Evolutionary conservation across 192 early-diverging fungal species (phyloP).

Genomic region (Diversispora eburnea): DNA sequence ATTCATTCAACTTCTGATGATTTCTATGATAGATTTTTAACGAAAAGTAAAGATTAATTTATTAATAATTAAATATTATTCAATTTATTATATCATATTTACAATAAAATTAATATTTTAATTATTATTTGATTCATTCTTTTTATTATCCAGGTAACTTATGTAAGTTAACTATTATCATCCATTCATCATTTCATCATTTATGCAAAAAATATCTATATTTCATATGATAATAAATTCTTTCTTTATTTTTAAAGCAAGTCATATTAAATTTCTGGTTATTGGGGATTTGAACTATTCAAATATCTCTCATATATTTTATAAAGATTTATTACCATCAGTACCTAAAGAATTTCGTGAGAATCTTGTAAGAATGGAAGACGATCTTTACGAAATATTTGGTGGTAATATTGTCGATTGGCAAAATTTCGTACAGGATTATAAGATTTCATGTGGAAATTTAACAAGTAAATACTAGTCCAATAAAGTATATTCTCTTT

Average conservation of each 20-base stretch:
- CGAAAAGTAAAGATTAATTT: background rate
- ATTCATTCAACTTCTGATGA: background rate
- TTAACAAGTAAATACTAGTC: background rate
- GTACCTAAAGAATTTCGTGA: conserved; percentile 2
- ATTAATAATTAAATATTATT: background rate
- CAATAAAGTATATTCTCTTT: background rate
- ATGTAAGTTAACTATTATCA: too few species aligned
- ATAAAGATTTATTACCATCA: background rate
- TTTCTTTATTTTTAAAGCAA: background rate
- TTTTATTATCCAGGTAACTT: too few species aligned
- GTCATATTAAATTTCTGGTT: background rate
- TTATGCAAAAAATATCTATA: too few species aligned
- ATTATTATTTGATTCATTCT: too few species aligned
- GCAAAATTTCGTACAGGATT: conserved; percentile 3
- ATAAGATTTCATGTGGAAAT: background rate
- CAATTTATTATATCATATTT: background rate
- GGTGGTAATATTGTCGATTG: conserved; percentile 6
- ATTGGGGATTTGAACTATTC: conserved; percentile 2
- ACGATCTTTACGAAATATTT: background rate
- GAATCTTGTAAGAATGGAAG: background rate
- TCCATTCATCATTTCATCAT: too few species aligned
- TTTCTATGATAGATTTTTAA: background rate
- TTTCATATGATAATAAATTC: too few species aligned
- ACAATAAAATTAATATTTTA: background rate
- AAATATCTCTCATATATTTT: background rate